Evolutionary conservation across 1,284 basidiomycete species (phyloP).

Genomic region (Ceratobasidium sp.): DNA sequence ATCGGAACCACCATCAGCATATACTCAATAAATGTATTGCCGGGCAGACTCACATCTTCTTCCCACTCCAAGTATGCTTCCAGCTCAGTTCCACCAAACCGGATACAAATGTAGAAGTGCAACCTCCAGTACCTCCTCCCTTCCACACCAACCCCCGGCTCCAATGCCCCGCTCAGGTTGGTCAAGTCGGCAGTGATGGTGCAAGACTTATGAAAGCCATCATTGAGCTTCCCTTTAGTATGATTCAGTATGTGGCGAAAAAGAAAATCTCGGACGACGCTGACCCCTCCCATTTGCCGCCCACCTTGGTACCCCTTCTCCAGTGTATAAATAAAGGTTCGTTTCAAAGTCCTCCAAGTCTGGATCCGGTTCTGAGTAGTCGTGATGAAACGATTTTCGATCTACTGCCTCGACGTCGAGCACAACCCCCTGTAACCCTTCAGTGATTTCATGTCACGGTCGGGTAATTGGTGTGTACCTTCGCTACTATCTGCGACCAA

Average conservation of each 20-base stretch:
- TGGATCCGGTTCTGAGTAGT: slow-evolving; percentile 9
- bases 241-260: background rate
- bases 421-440: background rate
- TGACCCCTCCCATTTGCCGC: background rate
- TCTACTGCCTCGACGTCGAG: slow-evolving; percentile 27
- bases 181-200: slow-evolving; percentile 27
- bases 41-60: slow-evolving; percentile 16
- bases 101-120: slow-evolving; percentile 36
- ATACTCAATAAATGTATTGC: background rate
- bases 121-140: slow-evolving; percentile 39
- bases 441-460: background rate
- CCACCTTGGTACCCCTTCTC: slow-evolving; percentile 14
- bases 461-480: background rate
- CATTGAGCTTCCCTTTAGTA: background rate
- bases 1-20: background rate
- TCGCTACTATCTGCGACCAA: slow-evolving; percentile 28
- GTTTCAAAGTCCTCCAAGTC: slow-evolving; percentile 33
- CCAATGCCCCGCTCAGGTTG: slow-evolving; percentile 11
- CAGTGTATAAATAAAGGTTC: background rate
- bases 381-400: background rate
- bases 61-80: slow-evolving; percentile 42
- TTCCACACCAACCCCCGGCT: background rate
- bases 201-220: slow-evolving; percentile 15
- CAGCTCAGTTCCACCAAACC: slow-evolving; percentile 44
- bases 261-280: background rate